These are phyloP conservation scores for Amanita thiersii DNA, from an alignment of 768 basidiomycete species.

Conservation along the genomic window DNA sequence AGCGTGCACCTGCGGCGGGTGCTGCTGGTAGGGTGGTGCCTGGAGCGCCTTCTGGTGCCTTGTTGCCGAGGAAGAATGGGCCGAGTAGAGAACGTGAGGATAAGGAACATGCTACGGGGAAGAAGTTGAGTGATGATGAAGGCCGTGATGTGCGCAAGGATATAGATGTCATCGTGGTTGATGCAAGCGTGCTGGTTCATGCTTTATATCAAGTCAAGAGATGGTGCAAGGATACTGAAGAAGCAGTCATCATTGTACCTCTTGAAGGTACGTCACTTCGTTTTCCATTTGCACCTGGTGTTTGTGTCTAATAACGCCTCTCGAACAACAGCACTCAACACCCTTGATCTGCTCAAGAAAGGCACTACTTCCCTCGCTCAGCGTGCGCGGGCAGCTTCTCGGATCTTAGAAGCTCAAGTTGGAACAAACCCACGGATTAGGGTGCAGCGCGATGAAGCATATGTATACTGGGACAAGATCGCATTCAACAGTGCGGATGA, in stretches of 20 bases:
- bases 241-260: constrained; percentile 77
- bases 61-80: too few relatives aligned
- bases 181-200: constrained; percentile 77
- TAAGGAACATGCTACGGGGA: constrained; percentile 14
- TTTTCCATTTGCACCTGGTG: constrained; percentile 1
- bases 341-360: constrained; percentile 89
- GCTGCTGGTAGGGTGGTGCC: neutral
- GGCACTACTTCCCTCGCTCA: constrained; percentile 72
- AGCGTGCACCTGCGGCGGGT: neutral
- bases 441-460: constrained; percentile 78
- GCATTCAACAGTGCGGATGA: constrained; percentile 34
- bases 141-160: constrained; percentile 35
- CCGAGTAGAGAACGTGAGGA: constrained; percentile 10
- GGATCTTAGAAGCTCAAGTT: constrained; percentile 82
- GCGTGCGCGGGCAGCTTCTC: constrained; percentile 79
- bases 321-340: constrained; percentile 62
- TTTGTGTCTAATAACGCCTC: neutral
- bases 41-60: neutral
- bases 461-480: constrained; percentile 75
- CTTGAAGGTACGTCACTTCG: constrained; percentile 63
- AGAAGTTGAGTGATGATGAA: constrained; percentile 24
- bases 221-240: constrained; percentile 70
- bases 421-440: constrained; percentile 75
- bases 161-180: constrained; percentile 69
- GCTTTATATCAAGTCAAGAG: constrained; percentile 72